Base-by-base conservation (phyloP, 2,329 filamentous ascomycete species). In the Coniella lustricola region DNA sequence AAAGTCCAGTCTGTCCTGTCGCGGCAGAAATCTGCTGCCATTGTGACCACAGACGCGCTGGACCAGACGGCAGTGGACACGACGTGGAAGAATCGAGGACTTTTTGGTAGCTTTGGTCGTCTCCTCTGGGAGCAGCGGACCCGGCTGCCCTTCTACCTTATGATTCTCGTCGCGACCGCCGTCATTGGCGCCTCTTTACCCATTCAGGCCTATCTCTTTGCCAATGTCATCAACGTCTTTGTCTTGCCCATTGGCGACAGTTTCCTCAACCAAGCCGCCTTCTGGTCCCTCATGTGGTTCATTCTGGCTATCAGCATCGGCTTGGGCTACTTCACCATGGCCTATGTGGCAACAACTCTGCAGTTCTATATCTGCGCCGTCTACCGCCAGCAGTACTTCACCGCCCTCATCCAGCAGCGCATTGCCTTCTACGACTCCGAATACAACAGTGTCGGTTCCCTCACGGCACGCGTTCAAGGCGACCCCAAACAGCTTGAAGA, bases 251-350 rank as follows among this genome's bases (percentile, higher is more conserved):
- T 63, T 4, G 61, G 64, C 47, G 63, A 69, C 40, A 57, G 59
- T n/a, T 60, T 62, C 1, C 64, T 72, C 16, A 17, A 18, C 35
- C 32, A 37, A 37, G 73, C 72, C 31, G 70, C 76, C 44, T 84
- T 84, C 60, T 85, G 79, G 78, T 74, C 79, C 0, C 69, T 82
- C 51, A 85, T 85, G 77, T 86, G 81, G 68, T 69, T 79, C 10
- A 29, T 54, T 2, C 18, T 53, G 14, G 52, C 52, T 4, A 21
- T 53, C 13, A 41, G 46, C 13, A n/a, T 46, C 10, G 42, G 44
- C 18, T 13, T 54, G 29, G 40, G 14, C 29, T 53, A 84, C 60
- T 77, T 78, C 54, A 50, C 68, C 18, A 64, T 79, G 7, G 69
- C 67, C 0, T 64, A 59, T 39, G 60, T 67, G 3, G 65, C 77